phyloP scores from a whole-genome alignment of 345 rosid genomes.

The Populus euphratica region DNA sequence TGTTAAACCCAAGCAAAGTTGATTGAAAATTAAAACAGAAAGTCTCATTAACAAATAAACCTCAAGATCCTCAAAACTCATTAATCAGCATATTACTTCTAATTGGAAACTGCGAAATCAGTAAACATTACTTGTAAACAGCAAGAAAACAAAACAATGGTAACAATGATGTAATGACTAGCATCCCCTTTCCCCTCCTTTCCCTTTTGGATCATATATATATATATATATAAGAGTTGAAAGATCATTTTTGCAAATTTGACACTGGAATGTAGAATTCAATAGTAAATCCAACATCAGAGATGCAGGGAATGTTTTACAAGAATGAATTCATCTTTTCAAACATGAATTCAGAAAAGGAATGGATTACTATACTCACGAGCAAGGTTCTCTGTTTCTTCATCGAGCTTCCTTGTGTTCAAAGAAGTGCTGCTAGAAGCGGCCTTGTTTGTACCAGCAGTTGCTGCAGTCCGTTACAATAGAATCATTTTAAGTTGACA shows the following conservation, averaged over 20 bases:
- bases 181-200: too few relatives aligned
- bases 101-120: background rate
- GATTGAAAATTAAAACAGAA: background rate
- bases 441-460: constrained; percentile 85
- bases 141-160: background rate
- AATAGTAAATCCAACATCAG: too few relatives aligned
- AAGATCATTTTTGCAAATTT: too few relatives aligned
- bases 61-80: too few relatives aligned
- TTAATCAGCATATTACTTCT: too few relatives aligned
- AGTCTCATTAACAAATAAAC: too few relatives aligned
- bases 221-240: too few relatives aligned
- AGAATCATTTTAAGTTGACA: background rate
- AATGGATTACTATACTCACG: constrained; percentile 48
- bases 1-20: background rate
- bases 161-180: too few relatives aligned
- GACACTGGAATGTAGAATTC: too few relatives aligned
- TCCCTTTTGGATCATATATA: too few relatives aligned
- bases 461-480: constrained; percentile 38
- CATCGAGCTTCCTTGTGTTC: constrained; percentile 93
- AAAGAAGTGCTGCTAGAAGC: constrained; percentile 88
- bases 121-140: background rate
- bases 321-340: too few relatives aligned
- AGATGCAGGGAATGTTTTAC: too few relatives aligned
- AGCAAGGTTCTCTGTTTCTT: constrained; percentile 85
- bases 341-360: background rate